A percentile compares a stretch with the other conserved stretches of the same genome.
phyloP scores from a whole-genome alignment of 352 stramenopile genomes.

The Phytophthora megakarya region DNA sequence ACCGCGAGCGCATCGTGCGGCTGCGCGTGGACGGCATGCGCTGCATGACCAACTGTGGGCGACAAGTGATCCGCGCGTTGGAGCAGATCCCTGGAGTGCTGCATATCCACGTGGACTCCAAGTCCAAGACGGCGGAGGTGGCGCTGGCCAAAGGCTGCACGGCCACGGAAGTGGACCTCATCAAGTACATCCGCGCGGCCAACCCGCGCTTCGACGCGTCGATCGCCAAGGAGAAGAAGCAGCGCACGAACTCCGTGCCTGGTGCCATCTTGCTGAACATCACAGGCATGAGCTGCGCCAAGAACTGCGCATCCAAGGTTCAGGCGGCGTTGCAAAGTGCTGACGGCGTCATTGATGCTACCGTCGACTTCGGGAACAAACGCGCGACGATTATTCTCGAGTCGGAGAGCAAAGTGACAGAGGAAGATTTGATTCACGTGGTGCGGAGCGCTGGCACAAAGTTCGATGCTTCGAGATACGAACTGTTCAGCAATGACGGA shows the following conservation, averaged over 20 bases:
- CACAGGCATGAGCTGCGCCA: slow-evolving; percentile 78
- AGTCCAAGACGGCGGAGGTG: slow-evolving; percentile 78
- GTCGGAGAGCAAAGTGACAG: slow-evolving; percentile 57
- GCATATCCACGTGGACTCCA: slow-evolving; percentile 85
- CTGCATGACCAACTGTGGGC: slow-evolving; percentile 88
- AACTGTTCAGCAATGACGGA: slow-evolving; percentile 60
- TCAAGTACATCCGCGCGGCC: slow-evolving; percentile 76
- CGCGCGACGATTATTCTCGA: slow-evolving; percentile 75
- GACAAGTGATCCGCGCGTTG: slow-evolving; percentile 77
- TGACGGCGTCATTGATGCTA: slow-evolving; percentile 66
- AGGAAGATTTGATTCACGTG: slow-evolving; percentile 70
- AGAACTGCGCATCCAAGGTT: slow-evolving; percentile 66
- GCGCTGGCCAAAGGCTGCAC: slow-evolving; percentile 79
- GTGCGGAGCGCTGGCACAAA: slow-evolving; percentile 52
- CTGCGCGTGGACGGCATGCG: slow-evolving; percentile 84
- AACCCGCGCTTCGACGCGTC: slow-evolving; percentile 80
- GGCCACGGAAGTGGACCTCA: slow-evolving; percentile 85
- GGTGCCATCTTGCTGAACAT: slow-evolving; percentile 76
- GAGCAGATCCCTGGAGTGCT: slow-evolving; percentile 83
- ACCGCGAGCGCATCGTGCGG: slow-evolving; percentile 78
- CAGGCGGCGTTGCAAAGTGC: slow-evolving; percentile 53
- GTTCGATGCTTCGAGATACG: slow-evolving; percentile 64
- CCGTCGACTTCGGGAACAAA: slow-evolving; percentile 72
- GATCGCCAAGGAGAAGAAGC: slow-evolving; percentile 62
- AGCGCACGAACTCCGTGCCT: slow-evolving; percentile 53